These are phyloP conservation scores for Allomyces macrogynus DNA, from an alignment of 192 early-diverging fungal genomes.

Conservation along the genomic window DNA sequence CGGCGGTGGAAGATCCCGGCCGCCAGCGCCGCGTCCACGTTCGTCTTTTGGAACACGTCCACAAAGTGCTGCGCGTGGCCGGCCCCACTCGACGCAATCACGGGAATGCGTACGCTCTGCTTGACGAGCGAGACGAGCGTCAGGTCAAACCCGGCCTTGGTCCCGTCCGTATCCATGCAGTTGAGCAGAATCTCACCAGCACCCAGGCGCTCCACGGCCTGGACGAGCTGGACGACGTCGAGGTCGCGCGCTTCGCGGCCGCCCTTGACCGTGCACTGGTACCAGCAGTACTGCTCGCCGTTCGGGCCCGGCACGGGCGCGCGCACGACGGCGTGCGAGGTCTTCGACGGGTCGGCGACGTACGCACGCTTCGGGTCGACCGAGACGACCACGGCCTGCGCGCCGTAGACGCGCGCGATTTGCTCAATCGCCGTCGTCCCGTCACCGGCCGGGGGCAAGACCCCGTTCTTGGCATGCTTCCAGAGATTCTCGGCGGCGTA, in stretches of 20 bases:
- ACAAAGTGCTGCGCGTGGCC: slow-evolving; percentile 70
- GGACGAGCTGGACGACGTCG: slow-evolving; percentile 79
- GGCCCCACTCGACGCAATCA: slow-evolving; percentile 94
- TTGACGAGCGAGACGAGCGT: slow-evolving; percentile 66
- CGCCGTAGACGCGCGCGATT: slow-evolving; percentile 83
- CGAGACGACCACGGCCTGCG: slow-evolving; percentile 94
- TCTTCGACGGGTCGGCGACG: slow-evolving; percentile 51
- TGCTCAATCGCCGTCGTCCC: slow-evolving; percentile 83
- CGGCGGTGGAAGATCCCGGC: slow-evolving; percentile 95
- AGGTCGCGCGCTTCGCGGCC: slow-evolving; percentile 87
- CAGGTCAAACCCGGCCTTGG: slow-evolving; percentile 88
- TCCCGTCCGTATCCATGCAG: slow-evolving; percentile 98
- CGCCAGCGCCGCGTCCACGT: slow-evolving; percentile 91
- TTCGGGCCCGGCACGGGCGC: slow-evolving; percentile 62
- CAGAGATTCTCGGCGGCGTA: slow-evolving; percentile 80
- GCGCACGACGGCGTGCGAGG: slow-evolving; percentile 55
- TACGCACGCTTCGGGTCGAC: slow-evolving; percentile 93
- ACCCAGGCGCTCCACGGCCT: slow-evolving; percentile 69
- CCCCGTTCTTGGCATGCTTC: slow-evolving; percentile 19
- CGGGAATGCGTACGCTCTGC: slow-evolving; percentile 65
- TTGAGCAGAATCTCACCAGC: slow-evolving; percentile 95
- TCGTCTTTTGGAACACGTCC: slow-evolving; percentile 62
- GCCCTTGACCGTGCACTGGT: slow-evolving; percentile 97
- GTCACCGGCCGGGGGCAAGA: slow-evolving; percentile 8
- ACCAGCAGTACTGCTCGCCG: slow-evolving; percentile 92